These are phyloP conservation scores for Clitopilus hobsonii DNA, from an alignment of 768 basidiomycete species.

Conservation along the genomic window DNA sequence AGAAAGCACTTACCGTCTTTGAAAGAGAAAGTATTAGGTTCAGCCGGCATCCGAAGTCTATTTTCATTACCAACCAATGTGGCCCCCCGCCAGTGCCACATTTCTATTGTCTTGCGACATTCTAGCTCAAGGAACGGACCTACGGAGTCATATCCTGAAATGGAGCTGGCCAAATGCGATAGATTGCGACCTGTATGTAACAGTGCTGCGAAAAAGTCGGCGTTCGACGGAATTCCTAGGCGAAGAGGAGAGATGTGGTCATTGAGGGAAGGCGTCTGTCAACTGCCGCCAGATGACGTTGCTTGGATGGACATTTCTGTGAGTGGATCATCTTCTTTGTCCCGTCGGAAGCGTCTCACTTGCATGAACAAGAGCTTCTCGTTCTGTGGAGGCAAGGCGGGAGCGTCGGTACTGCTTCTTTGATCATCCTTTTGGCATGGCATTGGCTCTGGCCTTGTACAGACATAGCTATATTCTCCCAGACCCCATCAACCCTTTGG, in stretches of 20 bases:
- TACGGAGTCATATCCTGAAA: too few relatives aligned
- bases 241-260: background rate
- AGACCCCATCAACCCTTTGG: background rate
- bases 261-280: background rate
- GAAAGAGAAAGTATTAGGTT: too few relatives aligned
- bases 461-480: background rate
- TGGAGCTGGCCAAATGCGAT: background rate
- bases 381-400: background rate
- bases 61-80: too few relatives aligned
- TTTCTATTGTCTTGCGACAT: too few relatives aligned
- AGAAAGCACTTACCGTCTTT: too few relatives aligned
- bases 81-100: too few relatives aligned
- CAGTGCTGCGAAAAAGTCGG: background rate
- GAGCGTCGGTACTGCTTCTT: constrained; percentile 9
- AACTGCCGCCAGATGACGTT: background rate
- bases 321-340: background rate
- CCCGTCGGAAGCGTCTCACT: background rate
- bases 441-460: constrained; percentile 13
- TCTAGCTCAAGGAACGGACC: too few relatives aligned
- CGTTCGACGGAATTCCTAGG: background rate
- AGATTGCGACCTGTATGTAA: background rate
- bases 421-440: constrained; percentile 14
- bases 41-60: too few relatives aligned
- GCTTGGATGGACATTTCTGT: background rate
- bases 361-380: background rate